Evolutionary conservation across 2,329 filamentous ascomycete species (phyloP).

Genomic region (Penicillium crustosum): DNA sequence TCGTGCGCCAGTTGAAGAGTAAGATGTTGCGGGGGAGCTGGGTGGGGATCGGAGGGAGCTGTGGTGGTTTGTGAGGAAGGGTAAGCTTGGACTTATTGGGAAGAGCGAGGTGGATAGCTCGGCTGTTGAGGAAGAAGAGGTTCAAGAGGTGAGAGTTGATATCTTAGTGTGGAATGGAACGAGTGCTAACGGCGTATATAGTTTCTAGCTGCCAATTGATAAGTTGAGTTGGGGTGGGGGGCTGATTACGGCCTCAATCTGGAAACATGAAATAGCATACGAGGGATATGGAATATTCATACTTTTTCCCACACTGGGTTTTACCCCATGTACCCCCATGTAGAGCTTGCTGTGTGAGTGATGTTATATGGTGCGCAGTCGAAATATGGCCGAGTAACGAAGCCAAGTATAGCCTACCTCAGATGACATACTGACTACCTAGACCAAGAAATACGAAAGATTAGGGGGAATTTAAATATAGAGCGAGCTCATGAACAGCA

Average conservation of each 20-base stretch:
- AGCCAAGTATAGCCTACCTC: background rate
- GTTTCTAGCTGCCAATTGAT: slow-evolving; percentile 7
- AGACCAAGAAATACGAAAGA: background rate
- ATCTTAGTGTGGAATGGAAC: background rate
- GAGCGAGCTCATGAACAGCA: slow-evolving; percentile 15
- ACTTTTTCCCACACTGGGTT: background rate
- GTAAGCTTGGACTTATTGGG: slow-evolving; percentile 72
- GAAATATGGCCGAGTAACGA: background rate
- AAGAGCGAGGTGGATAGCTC: slow-evolving; percentile 62
- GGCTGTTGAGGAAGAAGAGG: slow-evolving; percentile 67
- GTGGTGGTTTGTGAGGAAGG: slow-evolving; percentile 72
- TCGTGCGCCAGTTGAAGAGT: slow-evolving; percentile 69
- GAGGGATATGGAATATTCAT: background rate
- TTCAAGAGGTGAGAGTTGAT: slow-evolving; percentile 51
- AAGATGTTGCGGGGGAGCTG: slow-evolving; percentile 66
- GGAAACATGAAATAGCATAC: background rate
- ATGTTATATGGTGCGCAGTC: background rate
- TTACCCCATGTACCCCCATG: too few species aligned
- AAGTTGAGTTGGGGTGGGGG: background rate
- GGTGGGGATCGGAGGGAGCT: slow-evolving; percentile 77
- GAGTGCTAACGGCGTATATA: slow-evolving; percentile 3
- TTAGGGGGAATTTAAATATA: background rate
- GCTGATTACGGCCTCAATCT: background rate
- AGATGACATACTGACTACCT: too few species aligned
- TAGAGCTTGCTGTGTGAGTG: background rate